Conservation (phyloP, 2,329 filamentous ascomycete species). For the Pochonia chlamydosporia region DNA sequence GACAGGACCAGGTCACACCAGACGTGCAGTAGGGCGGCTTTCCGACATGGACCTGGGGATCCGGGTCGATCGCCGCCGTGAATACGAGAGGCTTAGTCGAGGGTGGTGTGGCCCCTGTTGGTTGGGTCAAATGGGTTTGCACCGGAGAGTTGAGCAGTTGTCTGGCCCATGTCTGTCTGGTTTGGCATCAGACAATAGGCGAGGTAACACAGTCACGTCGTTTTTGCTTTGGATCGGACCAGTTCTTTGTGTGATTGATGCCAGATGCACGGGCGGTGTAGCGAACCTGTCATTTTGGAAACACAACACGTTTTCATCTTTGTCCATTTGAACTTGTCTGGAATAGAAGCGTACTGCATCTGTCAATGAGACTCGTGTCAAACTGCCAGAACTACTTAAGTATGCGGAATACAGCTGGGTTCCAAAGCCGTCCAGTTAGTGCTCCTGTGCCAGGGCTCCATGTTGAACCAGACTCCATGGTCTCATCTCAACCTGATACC, state of each 20-base stretch:
- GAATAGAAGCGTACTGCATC: no score
- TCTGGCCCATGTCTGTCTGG: no score
- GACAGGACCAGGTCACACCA: constrained; percentile 1
- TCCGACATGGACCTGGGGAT: constrained; percentile 1
- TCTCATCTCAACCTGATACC: no score
- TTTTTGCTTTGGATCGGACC: background rate
- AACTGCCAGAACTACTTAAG: no score
- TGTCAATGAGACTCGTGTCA: no score
- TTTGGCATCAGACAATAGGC: background rate
- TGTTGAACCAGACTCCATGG: no score
- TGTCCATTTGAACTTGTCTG: no score
- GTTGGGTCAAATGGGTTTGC: background rate
- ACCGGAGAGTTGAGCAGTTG: no score
- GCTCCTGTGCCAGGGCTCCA: no score
- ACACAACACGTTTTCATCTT: no score
- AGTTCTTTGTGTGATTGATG: background rate
- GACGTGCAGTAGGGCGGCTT: constrained; percentile 1
- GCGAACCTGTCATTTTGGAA: background rate
- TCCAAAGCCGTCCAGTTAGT: no score
- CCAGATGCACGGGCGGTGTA: background rate
- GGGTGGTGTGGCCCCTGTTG: background rate
- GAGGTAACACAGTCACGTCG: background rate
- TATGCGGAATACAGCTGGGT: background rate
- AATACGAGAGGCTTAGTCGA: constrained; percentile 2
- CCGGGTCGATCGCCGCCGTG: constrained; percentile 1